Evolutionary conservation across 23 red algal genomes (phyloP).

Genomic region (Chondrus crispus): DNA sequence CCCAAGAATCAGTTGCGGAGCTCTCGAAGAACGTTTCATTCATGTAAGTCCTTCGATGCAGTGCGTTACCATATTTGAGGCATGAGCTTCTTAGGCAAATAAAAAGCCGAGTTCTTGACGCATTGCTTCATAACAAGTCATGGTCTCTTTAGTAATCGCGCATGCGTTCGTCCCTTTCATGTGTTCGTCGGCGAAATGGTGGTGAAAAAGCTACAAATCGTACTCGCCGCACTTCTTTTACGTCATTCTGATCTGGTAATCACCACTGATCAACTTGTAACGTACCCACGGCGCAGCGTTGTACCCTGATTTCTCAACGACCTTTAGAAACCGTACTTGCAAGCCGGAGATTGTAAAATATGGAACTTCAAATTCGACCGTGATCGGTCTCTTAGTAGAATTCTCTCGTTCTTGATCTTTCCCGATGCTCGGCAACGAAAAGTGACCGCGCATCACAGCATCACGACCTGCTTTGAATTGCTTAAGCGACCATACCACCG

Average conservation of each 20-base stretch:
- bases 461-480: conserved; percentile 90
- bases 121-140: too few species aligned
- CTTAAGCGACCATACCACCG: conserved; percentile 85
- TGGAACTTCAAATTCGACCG: conserved; percentile 93
- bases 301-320: conserved; percentile 85
- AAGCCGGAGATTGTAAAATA: conserved; percentile 95
- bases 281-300: conserved; percentile 93
- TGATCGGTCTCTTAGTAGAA: conserved; percentile 76
- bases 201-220: too few species aligned
- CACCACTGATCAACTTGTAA: conserved; percentile 86
- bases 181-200: too few species aligned
- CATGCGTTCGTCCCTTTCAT: too few species aligned
- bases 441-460: conserved; percentile 78
- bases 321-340: conserved; percentile 97
- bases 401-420: conserved; percentile 62
- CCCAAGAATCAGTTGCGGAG: too few species aligned
- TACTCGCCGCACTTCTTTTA: background rate
- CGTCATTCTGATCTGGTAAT: conserved; percentile 88
- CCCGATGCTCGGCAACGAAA: conserved; percentile 82
- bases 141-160: too few species aligned
- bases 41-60: too few species aligned
- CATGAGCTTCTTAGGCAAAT: too few species aligned
- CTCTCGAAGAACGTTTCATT: too few species aligned
- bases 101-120: too few species aligned
- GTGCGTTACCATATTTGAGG: too few species aligned